Conservation (phyloP, 257 asterid species). For the Lithospermum erythrorhizon region DNA sequence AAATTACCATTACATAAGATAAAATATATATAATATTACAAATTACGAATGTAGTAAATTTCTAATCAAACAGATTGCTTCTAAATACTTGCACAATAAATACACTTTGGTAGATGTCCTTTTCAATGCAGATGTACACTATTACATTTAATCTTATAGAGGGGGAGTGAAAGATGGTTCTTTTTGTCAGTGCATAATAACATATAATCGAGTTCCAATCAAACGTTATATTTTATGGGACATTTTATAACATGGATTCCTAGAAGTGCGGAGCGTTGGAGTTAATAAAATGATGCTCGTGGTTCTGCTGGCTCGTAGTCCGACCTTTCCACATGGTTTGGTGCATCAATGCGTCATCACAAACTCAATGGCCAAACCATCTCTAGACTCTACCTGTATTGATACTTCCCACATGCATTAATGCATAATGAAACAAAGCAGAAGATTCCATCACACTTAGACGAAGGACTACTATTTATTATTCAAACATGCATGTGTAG, state of each 20-base stretch:
- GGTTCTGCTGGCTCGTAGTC: conserved; percentile 9
- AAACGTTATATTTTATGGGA: too few species aligned
- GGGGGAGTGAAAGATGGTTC: too few species aligned
- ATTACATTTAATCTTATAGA: too few species aligned
- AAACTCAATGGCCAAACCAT: neutral
- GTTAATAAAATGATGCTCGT: neutral
- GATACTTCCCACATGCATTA: neutral
- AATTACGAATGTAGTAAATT: too few species aligned
- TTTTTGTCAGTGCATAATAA: neutral
- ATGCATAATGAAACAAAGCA: conserved; percentile 1
- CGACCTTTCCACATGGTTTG: conserved; percentile 25
- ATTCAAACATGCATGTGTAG: conserved; percentile 9
- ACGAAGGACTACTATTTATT: conserved; percentile 2
- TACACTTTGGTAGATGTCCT: too few species aligned
- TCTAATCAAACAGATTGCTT: too few species aligned
- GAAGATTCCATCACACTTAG: conserved; percentile 16
- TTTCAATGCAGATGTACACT: too few species aligned
- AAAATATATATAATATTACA: too few species aligned
- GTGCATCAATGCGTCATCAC: neutral
- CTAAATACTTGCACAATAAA: too few species aligned
- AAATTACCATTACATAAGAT: too few species aligned
- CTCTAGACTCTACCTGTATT: too few species aligned
- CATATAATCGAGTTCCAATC: too few species aligned
- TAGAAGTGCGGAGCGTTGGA: conserved; percentile 12
- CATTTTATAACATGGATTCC: neutral